Evolutionary conservation across 1,139 yeast genomes (phyloP).

Genomic region (Pichia sorboxylosa): DNA sequence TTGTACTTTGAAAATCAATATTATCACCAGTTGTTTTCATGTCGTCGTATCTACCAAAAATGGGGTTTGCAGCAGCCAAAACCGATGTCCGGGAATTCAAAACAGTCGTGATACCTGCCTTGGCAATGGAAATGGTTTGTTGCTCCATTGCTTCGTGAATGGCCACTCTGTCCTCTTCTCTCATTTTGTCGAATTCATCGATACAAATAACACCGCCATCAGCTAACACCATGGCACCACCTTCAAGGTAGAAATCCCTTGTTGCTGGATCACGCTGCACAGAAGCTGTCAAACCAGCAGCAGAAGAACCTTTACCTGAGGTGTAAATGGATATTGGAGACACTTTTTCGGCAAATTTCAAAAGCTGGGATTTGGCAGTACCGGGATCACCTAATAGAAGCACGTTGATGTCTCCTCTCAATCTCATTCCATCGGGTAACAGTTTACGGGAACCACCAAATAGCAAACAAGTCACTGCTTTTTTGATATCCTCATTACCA

Average conservation of each 20-base stretch:
- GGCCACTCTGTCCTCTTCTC: constrained; percentile 98
- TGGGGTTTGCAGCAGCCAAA: constrained; percentile 95
- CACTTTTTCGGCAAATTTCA: constrained; percentile 89
- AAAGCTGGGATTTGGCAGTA: constrained; percentile 91
- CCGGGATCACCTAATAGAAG: constrained; percentile 95
- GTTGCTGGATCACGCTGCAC: constrained; percentile 87
- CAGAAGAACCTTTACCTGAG: constrained; percentile 98
- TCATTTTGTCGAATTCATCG: constrained; percentile 98
- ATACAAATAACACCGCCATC: constrained; percentile 99
- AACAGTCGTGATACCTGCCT: constrained; percentile 96
- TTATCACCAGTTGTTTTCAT: constrained; percentile 95
- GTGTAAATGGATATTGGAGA: constrained; percentile 94
- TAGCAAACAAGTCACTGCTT: constrained; percentile 80
- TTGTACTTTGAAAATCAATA: constrained; percentile 94
- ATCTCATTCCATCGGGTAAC: constrained; percentile 90
- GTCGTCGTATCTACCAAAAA: constrained; percentile 92
- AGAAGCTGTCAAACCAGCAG: constrained; percentile 97
- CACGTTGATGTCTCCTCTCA: constrained; percentile 95
- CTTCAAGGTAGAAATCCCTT: constrained; percentile 89
- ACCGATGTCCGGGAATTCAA: constrained; percentile 93
- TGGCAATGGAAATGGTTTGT: constrained; percentile 97
- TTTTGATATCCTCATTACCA: constrained; percentile 87
- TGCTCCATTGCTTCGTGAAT: constrained; percentile 99
- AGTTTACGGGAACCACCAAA: constrained; percentile 92
- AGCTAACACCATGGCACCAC: constrained; percentile 99